Evolutionary conservation across 2,329 filamentous ascomycete genomes (phyloP).

Genomic region (Verticillium tricorpus): DNA sequence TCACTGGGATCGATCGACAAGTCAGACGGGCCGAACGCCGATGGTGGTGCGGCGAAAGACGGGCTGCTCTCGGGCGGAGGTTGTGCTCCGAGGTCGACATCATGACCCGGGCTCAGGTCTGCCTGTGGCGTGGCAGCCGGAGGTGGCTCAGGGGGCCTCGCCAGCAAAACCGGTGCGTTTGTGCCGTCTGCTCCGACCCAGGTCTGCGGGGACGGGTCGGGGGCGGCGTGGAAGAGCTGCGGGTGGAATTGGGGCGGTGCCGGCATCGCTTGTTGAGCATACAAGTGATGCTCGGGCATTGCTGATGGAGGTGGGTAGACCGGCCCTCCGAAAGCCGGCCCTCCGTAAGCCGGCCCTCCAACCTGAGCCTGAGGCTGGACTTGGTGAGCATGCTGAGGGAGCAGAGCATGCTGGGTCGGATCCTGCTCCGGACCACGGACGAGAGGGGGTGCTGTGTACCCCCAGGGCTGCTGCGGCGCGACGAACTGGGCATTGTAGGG

Average conservation of each 20-base stretch:
- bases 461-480: not conserved
- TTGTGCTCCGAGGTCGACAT: not conserved
- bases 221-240: no score
- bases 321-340: no score
- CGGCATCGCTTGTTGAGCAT: no score
- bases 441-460: not conserved
- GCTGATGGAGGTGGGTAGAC: no score
- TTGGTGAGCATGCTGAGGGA: no score
- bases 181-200: not conserved
- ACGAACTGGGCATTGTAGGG: not conserved
- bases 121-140: not conserved
- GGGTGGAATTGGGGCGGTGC: no score
- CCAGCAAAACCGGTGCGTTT: not conserved
- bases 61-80: not conserved
- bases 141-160: not conserved
- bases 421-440: no score
- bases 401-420: no score
- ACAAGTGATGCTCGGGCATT: no score
- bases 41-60: not conserved
- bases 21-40: not conserved
- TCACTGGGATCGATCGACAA: constrained; percentile 9
- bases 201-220: not conserved
- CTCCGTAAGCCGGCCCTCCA: not conserved
- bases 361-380: no score
- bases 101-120: not conserved